Base-by-base conservation (phyloP, 2,329 filamentous ascomycete species). In the Claviceps sp. region DNA sequence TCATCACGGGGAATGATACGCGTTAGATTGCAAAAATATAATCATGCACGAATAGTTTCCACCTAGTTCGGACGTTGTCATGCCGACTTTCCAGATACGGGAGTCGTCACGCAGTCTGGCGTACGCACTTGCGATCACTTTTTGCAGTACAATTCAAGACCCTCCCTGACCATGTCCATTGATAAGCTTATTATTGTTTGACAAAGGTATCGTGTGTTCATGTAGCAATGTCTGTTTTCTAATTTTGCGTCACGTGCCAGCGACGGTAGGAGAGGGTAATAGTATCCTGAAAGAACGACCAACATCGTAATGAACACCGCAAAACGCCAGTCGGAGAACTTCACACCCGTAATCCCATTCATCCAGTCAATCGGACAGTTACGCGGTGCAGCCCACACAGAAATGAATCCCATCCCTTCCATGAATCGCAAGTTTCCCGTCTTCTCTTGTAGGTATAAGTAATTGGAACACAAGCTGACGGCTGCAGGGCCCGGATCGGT, bases 121-220 rank as follows among this genome's bases (percentile, higher is more conserved):
- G 8, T 30, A 11, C 8, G 26, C 26, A 30, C 26, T 30, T 30
- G 1, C 26, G 8, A 4, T 30, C 8, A 30, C 26, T 4, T 10
- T 3, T 3, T 30, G 26, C 26, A 30, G 8, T 3, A 22, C 19
- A 42, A 19, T 10, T 7, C 41, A 43, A 47, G 39, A n/a, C 26
- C 19, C 40, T 11, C 17, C 30, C 24, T 13, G 39, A 22, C n/a
- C 22, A 22, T 17, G 6, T n/a, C 7, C 7, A n/a, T 19, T 30
- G 14, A 44, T 50, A 39, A 52, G 17, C 24, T 11, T 48, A 42
- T 37, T 45, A 38, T 59, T 7, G 2, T 56, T 62, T 56, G 59
- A 61, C 51, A 56, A 63, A 67, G 60, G 62, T 66, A 65, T 66
- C 43, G 30, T 45, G 59, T 66, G 59, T 59, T 63, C 60, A 67